Conservation (phyloP, 805 yeast species). For the Millerago galiae region DNA sequence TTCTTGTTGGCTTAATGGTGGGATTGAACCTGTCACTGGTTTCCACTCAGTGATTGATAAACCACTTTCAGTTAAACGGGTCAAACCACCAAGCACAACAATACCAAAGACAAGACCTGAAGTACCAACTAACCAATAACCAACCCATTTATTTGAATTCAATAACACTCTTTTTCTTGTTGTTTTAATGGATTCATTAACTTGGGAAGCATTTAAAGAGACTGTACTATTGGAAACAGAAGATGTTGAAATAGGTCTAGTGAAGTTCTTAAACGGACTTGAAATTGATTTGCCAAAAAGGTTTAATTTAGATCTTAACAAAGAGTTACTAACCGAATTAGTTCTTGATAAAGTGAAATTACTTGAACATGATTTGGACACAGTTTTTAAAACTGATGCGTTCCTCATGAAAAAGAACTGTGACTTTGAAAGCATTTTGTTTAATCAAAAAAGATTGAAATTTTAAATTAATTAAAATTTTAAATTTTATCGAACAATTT, state of each 20-base stretch:
- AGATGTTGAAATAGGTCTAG: slow-evolving; percentile 10
- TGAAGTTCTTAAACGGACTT: background rate
- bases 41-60: slow-evolving; percentile 97
- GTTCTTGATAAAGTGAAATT: slow-evolving; percentile 12
- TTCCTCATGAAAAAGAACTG: slow-evolving; percentile 56
- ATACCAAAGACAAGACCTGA: slow-evolving; percentile 90
- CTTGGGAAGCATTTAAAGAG: slow-evolving; percentile 1
- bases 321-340: background rate
- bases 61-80: slow-evolving; percentile 94
- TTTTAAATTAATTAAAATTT: too few relatives aligned
- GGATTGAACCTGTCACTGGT: slow-evolving; percentile 92
- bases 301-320: slow-evolving; percentile 1
- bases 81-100: slow-evolving; percentile 93
- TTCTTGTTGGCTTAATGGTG: slow-evolving; percentile 73
- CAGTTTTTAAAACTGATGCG: slow-evolving; percentile 35
- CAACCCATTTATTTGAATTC: slow-evolving; percentile 48
- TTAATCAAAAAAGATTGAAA: too few relatives aligned
- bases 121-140: slow-evolving; percentile 83
- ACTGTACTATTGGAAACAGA: slow-evolving; percentile 3
- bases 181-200: background rate
- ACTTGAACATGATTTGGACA: slow-evolving; percentile 15
- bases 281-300: slow-evolving; percentile 2
- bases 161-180: slow-evolving; percentile 15
- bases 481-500: background rate
- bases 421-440: slow-evolving; percentile 35